Conservation (phyloP, 2,329 filamentous ascomycete genomes). For the Blastomyces parvus region DNA sequence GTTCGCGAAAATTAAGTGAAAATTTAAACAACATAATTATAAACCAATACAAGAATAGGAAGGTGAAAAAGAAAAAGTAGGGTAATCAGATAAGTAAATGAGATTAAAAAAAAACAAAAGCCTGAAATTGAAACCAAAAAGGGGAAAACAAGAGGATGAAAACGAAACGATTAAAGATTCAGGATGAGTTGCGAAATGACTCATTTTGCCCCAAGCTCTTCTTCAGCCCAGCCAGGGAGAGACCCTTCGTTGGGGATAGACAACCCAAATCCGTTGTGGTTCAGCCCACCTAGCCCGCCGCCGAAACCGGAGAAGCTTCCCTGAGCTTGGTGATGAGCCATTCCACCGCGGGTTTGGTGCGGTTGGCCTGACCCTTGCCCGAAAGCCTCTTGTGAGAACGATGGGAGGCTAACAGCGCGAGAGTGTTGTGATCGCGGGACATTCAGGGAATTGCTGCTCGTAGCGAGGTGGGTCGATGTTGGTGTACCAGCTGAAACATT, state of each 20-base stretch:
- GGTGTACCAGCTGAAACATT: slow-evolving; percentile 46
- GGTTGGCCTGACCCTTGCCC: slow-evolving; percentile 32
- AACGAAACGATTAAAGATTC: slow-evolving; percentile 8
- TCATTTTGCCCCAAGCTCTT: slow-evolving; percentile 51
- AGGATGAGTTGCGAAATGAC: slow-evolving; percentile 8
- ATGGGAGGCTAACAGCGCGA: slow-evolving; percentile 80
- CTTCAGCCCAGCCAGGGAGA: slow-evolving; percentile 54
- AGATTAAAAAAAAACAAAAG: slow-evolving; percentile 11
- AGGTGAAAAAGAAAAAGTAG: slow-evolving; percentile 17
- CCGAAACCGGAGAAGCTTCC: slow-evolving; percentile 51
- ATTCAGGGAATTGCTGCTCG: slow-evolving; percentile 49
- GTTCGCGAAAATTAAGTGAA: slow-evolving; percentile 6
- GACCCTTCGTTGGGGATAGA: slow-evolving; percentile 50
- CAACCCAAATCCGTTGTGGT: slow-evolving; percentile 49
- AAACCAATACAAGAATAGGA: slow-evolving; percentile 23
- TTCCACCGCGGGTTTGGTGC: slow-evolving; percentile 27
- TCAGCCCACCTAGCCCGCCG: slow-evolving; percentile 49
- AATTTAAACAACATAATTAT: slow-evolving; percentile 18
- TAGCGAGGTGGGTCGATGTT: slow-evolving; percentile 67
- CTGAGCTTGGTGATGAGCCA: slow-evolving; percentile 36
- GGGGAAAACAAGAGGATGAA: slow-evolving; percentile 10
- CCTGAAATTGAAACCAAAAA: background rate
- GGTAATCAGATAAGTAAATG: slow-evolving; percentile 15
- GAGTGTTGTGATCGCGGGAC: slow-evolving; percentile 54
- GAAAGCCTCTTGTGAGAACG: slow-evolving; percentile 53